Conservation (phyloP, 768 basidiomycete genomes). For the Suillus fuscotomentosus region DNA sequence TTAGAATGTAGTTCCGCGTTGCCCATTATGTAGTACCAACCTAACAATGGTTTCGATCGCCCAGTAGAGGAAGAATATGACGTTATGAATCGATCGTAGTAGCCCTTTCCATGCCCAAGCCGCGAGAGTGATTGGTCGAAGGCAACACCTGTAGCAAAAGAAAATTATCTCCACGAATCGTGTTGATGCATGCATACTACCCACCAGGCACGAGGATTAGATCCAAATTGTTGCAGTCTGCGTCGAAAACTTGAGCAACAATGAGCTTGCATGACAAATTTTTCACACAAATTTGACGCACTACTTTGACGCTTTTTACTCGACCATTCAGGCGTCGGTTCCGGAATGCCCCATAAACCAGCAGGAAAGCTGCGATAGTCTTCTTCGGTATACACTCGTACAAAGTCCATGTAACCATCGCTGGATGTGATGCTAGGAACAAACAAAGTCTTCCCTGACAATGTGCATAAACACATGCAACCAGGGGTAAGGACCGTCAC, state of each 20-base stretch:
- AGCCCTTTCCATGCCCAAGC: conserved; percentile 82
- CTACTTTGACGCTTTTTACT: conserved; percentile 49
- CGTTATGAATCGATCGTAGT: conserved; percentile 74
- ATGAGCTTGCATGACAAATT: conserved; percentile 3
- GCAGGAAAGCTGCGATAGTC: conserved; percentile 58
- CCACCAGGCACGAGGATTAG: conserved; percentile 68
- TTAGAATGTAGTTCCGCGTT: conserved; percentile 16
- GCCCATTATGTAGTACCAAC: conserved; percentile 36
- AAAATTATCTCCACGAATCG: background rate
- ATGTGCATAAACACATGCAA: background rate
- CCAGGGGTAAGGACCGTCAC: conserved; percentile 12
- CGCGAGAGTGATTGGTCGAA: conserved; percentile 70
- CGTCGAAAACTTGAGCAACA: conserved; percentile 27
- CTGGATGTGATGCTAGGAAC: conserved; percentile 61
- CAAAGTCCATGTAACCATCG: conserved; percentile 58
- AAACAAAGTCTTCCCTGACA: conserved; percentile 61
- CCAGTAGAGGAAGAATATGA: conserved; percentile 44
- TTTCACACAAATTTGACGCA: conserved; percentile 31
- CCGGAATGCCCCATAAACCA: conserved; percentile 76
- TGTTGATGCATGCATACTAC: conserved; percentile 20
- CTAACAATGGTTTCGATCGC: conserved; percentile 52
- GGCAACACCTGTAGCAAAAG: conserved; percentile 54
- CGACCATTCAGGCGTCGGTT: conserved; percentile 50
- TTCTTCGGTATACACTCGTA: conserved; percentile 55
- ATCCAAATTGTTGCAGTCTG: conserved; percentile 46